These are phyloP conservation scores for Saccharomycopsis synnaedendra DNA, from an alignment of 805 yeast species.

Conservation along the genomic window DNA sequence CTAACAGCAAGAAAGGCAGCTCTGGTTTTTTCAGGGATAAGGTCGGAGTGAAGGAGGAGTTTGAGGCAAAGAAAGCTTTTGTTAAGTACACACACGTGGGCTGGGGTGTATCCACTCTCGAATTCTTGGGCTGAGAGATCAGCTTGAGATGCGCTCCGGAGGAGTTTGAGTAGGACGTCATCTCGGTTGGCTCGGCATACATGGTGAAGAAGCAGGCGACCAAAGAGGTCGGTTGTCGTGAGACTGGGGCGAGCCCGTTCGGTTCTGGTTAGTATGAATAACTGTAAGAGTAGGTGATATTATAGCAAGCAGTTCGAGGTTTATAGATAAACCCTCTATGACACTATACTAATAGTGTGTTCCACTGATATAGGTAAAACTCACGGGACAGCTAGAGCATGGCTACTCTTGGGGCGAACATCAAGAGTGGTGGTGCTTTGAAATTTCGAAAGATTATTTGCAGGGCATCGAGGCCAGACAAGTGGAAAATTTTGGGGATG, in stretches of 20 bases:
- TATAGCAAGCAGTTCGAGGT: not conserved
- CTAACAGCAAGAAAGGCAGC: slow-evolving; percentile 36
- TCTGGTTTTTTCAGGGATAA: slow-evolving; percentile 17
- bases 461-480: too few relatives aligned
- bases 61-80: slow-evolving; percentile 47
- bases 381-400: too few relatives aligned
- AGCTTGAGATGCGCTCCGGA: slow-evolving; percentile 23
- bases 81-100: slow-evolving; percentile 57
- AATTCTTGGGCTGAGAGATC: slow-evolving; percentile 41
- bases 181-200: slow-evolving; percentile 38
- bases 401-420: too few relatives aligned
- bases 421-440: too few relatives aligned
- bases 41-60: slow-evolving; percentile 25
- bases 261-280: not conserved
- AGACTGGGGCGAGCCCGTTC: slow-evolving; percentile 21
- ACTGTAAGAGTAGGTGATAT: not conserved
- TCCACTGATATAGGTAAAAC: too few relatives aligned
- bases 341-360: too few relatives aligned
- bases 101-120: slow-evolving; percentile 75
- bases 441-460: too few relatives aligned
- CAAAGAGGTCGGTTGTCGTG: slow-evolving; percentile 52
- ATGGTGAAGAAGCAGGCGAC: slow-evolving; percentile 53
- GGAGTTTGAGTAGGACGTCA: slow-evolving; percentile 33
- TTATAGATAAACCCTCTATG: too few relatives aligned
- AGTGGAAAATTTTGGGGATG: too few relatives aligned